Conservation (phyloP, 176 grass and related monocot genomes). For the Aegilops tauschii region DNA sequence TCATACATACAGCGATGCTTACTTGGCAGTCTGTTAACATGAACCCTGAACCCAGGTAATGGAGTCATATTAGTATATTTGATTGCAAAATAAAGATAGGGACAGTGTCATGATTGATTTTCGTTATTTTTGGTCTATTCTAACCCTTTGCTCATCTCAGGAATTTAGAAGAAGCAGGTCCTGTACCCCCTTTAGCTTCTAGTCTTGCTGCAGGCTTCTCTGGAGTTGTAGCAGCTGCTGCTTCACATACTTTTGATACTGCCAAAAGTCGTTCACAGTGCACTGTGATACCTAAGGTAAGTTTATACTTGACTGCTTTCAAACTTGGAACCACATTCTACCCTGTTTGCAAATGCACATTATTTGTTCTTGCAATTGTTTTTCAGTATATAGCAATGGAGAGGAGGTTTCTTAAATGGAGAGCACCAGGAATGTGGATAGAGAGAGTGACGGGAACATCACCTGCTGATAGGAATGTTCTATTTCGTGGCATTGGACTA, state of each 20-base stretch:
- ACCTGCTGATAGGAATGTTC: slow-evolving; percentile 60
- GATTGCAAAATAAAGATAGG: slow-evolving; percentile 8
- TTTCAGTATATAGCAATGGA: slow-evolving; percentile 80
- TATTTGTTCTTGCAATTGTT: slow-evolving; percentile 12
- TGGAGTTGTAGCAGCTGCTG: slow-evolving; percentile 65
- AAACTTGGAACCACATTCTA: slow-evolving; percentile 1
- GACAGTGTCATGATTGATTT: background rate
- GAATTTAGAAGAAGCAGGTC: slow-evolving; percentile 70
- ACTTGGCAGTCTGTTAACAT: slow-evolving; percentile 79
- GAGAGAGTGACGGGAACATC: slow-evolving; percentile 82
- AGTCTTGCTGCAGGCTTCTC: slow-evolving; percentile 85
- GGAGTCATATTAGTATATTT: background rate
- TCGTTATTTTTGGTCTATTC: background rate
- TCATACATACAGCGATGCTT: slow-evolving; percentile 76
- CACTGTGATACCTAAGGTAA: slow-evolving; percentile 83
- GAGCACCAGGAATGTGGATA: slow-evolving; percentile 66
- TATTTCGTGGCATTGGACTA: slow-evolving; percentile 66
- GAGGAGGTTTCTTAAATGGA: slow-evolving; percentile 82
- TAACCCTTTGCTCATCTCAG: slow-evolving; percentile 39
- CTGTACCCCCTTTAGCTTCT: slow-evolving; percentile 64
- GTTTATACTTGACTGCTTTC: background rate
- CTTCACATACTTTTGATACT: slow-evolving; percentile 91
- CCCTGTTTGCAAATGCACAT: slow-evolving; percentile 2
- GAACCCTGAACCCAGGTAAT: slow-evolving; percentile 74
- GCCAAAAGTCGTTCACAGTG: slow-evolving; percentile 87